Conservation (phyloP, 805 yeast species). For the Brettanomyces custersianus region DNA sequence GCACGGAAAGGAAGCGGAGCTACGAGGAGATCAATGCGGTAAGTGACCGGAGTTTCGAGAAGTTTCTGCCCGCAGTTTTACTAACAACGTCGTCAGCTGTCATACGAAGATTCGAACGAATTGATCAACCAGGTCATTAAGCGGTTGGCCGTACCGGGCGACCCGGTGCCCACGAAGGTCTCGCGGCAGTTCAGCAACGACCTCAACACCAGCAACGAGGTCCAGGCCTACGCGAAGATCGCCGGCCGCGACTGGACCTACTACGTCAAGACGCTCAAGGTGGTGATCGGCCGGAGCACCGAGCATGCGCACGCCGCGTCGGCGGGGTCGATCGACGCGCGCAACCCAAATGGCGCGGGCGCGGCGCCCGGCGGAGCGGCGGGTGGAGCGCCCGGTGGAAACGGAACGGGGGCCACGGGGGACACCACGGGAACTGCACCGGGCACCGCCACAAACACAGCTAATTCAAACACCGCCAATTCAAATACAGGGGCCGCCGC, state of each 20-base stretch:
- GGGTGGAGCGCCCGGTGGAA: neutral
- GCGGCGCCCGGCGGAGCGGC: constrained; percentile 4
- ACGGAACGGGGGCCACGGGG: constrained; percentile 1
- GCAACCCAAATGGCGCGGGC: neutral
- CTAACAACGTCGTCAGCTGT: too few relatives aligned
- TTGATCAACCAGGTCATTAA: constrained; percentile 69
- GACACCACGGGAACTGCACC: too few relatives aligned
- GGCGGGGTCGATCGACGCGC: neutral
- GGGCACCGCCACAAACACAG: too few relatives aligned
- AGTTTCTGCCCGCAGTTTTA: neutral
- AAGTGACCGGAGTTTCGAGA: neutral
- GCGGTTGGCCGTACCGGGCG: constrained; percentile 60
- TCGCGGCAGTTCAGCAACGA: constrained; percentile 67
- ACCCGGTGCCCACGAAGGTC: constrained; percentile 55
- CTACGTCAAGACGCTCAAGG: constrained; percentile 70
- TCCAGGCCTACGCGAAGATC: constrained; percentile 96
- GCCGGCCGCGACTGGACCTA: constrained; percentile 93
- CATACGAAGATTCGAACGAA: constrained; percentile 51
- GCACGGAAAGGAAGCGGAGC: neutral
- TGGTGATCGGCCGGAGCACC: constrained; percentile 84
- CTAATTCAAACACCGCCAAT: too few relatives aligned
- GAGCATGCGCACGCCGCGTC: constrained; percentile 14
- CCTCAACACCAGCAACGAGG: constrained; percentile 59
- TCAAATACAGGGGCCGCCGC: too few relatives aligned
- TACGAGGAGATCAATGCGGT: constrained; percentile 1